These are phyloP conservation scores for Phialemoniopsis sp. DNA, from an alignment of 2,329 filamentous ascomycete species.

Conservation along the genomic window DNA sequence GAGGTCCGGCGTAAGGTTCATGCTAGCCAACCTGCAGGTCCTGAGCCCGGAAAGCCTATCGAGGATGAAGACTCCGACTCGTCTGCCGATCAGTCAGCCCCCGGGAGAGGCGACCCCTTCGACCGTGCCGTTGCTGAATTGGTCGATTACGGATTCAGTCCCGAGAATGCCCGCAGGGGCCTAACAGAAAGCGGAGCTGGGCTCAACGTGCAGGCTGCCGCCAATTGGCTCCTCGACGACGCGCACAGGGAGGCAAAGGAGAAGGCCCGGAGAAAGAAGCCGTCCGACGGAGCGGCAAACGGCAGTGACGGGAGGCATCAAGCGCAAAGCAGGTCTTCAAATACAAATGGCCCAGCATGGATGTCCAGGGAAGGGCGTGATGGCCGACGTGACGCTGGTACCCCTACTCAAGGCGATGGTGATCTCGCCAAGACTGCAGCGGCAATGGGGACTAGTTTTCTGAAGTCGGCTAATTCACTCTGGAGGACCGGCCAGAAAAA, in stretches of 20 bases:
- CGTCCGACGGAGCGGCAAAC: slow-evolving; percentile 34
- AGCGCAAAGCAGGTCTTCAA: slow-evolving; percentile 12
- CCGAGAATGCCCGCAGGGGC: slow-evolving; percentile 77
- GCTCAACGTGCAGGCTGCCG: slow-evolving; percentile 77
- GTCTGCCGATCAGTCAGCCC: slow-evolving; percentile 34
- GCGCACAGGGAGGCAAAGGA: slow-evolving; percentile 81
- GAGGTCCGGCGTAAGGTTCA: slow-evolving; percentile 50
- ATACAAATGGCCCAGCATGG: slow-evolving; percentile 53
- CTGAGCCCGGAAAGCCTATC: slow-evolving; percentile 52
- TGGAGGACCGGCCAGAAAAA: slow-evolving; percentile 96
- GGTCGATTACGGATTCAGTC: slow-evolving; percentile 90
- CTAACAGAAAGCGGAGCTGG: slow-evolving; percentile 77
- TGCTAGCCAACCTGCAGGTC: slow-evolving; percentile 22
- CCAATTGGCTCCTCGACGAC: slow-evolving; percentile 85
- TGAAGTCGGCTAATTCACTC: slow-evolving; percentile 91
- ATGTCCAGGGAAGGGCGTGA: slow-evolving; percentile 48
- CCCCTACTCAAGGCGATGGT: slow-evolving; percentile 54
- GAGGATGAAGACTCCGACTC: slow-evolving; percentile 44
- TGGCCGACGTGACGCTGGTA: slow-evolving; percentile 16
- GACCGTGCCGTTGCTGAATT: slow-evolving; percentile 83
- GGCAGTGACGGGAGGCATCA: slow-evolving; percentile 13
- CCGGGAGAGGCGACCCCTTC: slow-evolving; percentile 54
- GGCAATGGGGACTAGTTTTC: slow-evolving; percentile 74
- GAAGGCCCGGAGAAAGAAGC: slow-evolving; percentile 53
- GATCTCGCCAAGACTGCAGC: slow-evolving; percentile 80